Base-by-base conservation (phyloP, 768 basidiomycete genomes). In the Phanerochaete sordida region DNA sequence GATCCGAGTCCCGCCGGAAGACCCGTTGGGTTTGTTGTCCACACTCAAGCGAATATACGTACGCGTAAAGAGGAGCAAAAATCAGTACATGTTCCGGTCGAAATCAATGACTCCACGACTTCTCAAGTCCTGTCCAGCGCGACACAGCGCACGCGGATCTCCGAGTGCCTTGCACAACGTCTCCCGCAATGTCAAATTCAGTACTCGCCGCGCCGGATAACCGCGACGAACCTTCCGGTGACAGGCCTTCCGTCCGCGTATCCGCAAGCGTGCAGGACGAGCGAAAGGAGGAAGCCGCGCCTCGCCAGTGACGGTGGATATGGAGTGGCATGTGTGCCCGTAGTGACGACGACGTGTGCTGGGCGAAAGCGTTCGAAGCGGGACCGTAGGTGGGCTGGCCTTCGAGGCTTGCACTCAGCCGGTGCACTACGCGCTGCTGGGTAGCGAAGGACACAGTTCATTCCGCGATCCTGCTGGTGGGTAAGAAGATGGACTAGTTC, bases 181-280 rank as follows among this genome's bases (percentile, higher is more conserved):
- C n/a, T n/a, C n/a, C n/a, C n/a, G n/a, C n/a, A n/a, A n/a, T n/a
- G n/a, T n/a, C n/a, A n/a, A n/a, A n/a, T n/a, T n/a, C n/a, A n/a
- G 71, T 72, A 57, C 76, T 77, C 21, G 72, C 77, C 72, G 77
- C 73, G 11, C 78, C 77, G 6, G 78, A 66, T 26, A 79, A n/a
- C 75, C 24, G 77, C 66, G 27, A 76, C 76, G 31, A 62, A 61
- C 56, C 75, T 73, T 2, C 76, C 75, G 6, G 64, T 31, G 53
- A 72, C 76, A 6, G 58, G 26, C 21, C 56, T 48, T 1, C 68
- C 70, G 15, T 72, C 74, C 0, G 54, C 46, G 58, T 73, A 77
- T 12, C 67, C 43, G 16, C 61, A 62, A 2, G 75, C 64, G 58
- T 78, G 77, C 21, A 75, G 19, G 6, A 65, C 64, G 6, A 28